phyloP scores from a whole-genome alignment of 1,139 yeast species.

The Yamadazyma blattariae region DNA sequence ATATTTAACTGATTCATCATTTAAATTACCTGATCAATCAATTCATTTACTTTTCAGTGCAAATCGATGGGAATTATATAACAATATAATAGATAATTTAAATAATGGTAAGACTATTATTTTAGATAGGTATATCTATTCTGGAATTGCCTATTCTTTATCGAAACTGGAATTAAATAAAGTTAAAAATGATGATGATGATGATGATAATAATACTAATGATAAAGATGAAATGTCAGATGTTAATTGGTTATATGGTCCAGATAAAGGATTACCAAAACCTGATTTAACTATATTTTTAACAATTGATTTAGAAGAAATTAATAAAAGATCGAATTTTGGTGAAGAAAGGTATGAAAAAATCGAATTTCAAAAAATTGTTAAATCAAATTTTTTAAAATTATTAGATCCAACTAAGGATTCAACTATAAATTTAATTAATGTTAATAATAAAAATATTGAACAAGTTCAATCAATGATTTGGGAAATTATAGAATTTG shows the following conservation, averaged over 20 bases:
- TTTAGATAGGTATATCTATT: constrained; percentile 84
- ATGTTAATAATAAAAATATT: constrained; percentile 60
- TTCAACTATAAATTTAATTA: constrained; percentile 40
- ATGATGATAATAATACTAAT: no score
- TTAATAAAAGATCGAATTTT: constrained; percentile 66
- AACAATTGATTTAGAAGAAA: constrained; percentile 54
- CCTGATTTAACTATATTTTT: constrained; percentile 86
- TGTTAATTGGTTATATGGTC: constrained; percentile 70
- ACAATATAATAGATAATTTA: constrained; percentile 45
- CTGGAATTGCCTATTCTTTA: constrained; percentile 89
- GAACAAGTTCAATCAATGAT: constrained; percentile 48
- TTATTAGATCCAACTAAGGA: constrained; percentile 34
- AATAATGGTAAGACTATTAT: constrained; percentile 58
- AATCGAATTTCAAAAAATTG: constrained; percentile 66
- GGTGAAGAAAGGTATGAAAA: constrained; percentile 92
- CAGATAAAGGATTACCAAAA: constrained; percentile 81
- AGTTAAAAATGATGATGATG: constrained; percentile 32
- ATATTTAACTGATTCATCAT: constrained; percentile 56
- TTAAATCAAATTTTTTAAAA: constrained; percentile 54
- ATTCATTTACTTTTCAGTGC: constrained; percentile 90
- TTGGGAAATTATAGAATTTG: constrained; percentile 23
- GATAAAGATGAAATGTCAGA: constrained; percentile 34
- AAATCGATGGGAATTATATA: constrained; percentile 84
- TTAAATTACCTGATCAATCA: constrained; percentile 64
- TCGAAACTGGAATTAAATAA: constrained; percentile 51